Evolutionary conservation across 2,329 filamentous ascomycete species (phyloP).

Genomic region (Amauroascus verrucosus): DNA sequence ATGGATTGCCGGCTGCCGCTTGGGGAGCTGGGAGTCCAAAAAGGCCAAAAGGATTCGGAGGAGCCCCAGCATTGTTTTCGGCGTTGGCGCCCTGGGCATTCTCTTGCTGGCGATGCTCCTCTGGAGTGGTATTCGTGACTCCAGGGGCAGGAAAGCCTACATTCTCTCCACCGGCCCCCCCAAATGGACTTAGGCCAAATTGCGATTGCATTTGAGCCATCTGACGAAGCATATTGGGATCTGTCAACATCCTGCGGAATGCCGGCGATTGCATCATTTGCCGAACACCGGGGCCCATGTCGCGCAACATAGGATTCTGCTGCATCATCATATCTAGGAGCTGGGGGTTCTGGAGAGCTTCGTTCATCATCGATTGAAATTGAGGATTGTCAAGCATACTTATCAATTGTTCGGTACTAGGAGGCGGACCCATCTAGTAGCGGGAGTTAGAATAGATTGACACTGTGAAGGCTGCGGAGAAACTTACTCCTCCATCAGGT

Average conservation of each 20-base stretch:
- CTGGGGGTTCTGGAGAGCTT: conserved; percentile 88
- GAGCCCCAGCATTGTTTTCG: conserved; percentile 15
- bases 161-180: conserved; percentile 41
- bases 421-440: conserved; percentile 76
- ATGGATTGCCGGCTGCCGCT: conserved; percentile 44
- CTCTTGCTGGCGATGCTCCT: conserved; percentile 30
- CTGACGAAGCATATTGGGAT: conserved; percentile 71
- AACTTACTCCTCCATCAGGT: conserved; percentile 80
- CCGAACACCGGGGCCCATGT: conserved; percentile 61
- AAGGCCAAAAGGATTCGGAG: conserved; percentile 28
- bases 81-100: conserved; percentile 24
- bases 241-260: conserved; percentile 86
- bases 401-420: conserved; percentile 67
- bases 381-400: conserved; percentile 82
- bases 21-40: conserved; percentile 23
- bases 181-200: conserved; percentile 45
- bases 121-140: conserved; percentile 72
- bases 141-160: conserved; percentile 77
- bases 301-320: conserved; percentile 70
- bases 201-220: conserved; percentile 70
- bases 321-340: conserved; percentile 93
- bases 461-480: neutral
- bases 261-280: conserved; percentile 80
- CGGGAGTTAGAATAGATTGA: conserved; percentile 8
- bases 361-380: conserved; percentile 78